Base-by-base conservation (phyloP, 345 rosid species). In the Cardamine resedifolia region DNA sequence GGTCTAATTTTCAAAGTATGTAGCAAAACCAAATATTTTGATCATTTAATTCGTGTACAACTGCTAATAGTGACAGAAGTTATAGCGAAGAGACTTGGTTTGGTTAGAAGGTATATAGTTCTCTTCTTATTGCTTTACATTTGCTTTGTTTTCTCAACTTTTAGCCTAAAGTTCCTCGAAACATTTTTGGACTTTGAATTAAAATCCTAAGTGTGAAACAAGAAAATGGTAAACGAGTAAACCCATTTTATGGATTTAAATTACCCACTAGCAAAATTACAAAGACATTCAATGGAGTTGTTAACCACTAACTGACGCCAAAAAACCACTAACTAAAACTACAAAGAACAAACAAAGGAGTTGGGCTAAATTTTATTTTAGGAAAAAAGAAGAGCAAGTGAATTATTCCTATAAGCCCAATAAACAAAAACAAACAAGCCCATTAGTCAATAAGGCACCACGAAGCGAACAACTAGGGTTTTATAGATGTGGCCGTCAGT, bases 401-500 rank as follows among this genome's bases (percentile, higher is more conserved):
- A 44, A 44, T 44, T 2, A n/a, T 50, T 21, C 7, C 15, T 24
- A 21, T 8, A 34, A 58, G 63, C 63, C 63, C 44, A 64, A 6
- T 10, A 64, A 45, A 6, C 7, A 15, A n/a, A 11, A 44, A 28
- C 0, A 19, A 19, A 19, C 1, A 49, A 23, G 44, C 58, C 70
- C 58, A 65, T 44, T 63, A 10, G 18, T 63, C 12, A 6, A 36
- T 18, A 31, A 4, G 19, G 16, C 36, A 18, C 11, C 30, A 7
- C 30, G 30, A 47, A 47, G 8, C 4, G 43, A 48, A 19, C 15
- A 66, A 66, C 24, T 66, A 66, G 71, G 71, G 71, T 52, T 66
- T 23, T 24, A 34, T 36, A 51, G 49, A 49, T 50, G 60, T 34
- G 36, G 58, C 56, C 59, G 71, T 47, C 71, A 11, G 7, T 51